Base-by-base conservation (phyloP, 345 rosid genomes). In the Geranium brycei region DNA sequence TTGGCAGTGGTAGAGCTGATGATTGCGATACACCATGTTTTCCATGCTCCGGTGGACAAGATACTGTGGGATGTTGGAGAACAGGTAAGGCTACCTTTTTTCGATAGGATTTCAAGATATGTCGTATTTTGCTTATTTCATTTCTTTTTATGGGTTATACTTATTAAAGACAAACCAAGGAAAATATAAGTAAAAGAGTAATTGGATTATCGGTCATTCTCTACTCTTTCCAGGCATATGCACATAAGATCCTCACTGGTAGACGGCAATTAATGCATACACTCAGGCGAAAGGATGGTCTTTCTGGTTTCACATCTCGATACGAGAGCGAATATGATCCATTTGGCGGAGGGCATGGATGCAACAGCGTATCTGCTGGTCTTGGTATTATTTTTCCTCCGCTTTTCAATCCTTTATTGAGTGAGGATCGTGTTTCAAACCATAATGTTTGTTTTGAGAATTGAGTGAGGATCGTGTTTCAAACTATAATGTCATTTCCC, bases 341-440 rank as follows among this genome's bases (percentile, higher is more conserved):
- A n/a, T 91, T 91, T 80, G 91, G 91, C 55, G 76, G 87, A 2
- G 91, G 87, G 23, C 98, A 91, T 79, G 95, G 98, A 56, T 91
- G 95, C 81, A 91, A 78, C 72, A 87, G 96, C 67, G 68, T 91
- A 59, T 91, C 95, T 66, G 96, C 98, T 76, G 96, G 96, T 63
- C 87, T 91, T 32, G 98, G 96, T 91, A 85, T 68, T 19, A 16
- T 71, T 75, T 63, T 19, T 59, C 63, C 61, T 65, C 11, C 18
- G 35, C 1, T 65, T 30, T n/a, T 31, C 58, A 13, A 14, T 28
- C 5, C 41, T 13, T 47, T 47, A 47, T 8, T 13, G 14, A 47
- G 53, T 6, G 53, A 47, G 15, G 11, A 13, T 47, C 53, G 11
- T 47, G 53, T 47, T 47, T 47, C 15, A 47, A 47, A 47, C 53